Evolutionary conservation across 2,329 filamentous ascomycete genomes (phyloP).

Genomic region (Oidium heveae): DNA sequence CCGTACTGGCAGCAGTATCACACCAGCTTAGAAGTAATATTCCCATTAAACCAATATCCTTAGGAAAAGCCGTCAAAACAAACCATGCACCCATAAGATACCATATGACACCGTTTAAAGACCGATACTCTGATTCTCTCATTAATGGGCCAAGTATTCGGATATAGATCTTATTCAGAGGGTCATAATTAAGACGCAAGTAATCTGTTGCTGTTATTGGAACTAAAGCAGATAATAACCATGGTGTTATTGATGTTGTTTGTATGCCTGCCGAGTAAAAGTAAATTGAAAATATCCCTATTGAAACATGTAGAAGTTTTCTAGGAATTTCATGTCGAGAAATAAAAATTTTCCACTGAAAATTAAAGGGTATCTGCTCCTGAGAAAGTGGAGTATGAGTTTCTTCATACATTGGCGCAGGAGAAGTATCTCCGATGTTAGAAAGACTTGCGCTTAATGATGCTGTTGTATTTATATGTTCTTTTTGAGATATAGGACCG

Average conservation of each 20-base stretch:
- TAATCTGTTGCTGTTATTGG: constrained; percentile 67
- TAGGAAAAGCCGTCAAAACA: constrained; percentile 68
- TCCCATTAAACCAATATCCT: constrained; percentile 75
- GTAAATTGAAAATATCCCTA: constrained; percentile 77
- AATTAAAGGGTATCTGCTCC: constrained; percentile 83
- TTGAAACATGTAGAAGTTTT: constrained; percentile 82
- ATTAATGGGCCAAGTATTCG: constrained; percentile 67
- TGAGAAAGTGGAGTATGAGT: constrained; percentile 17
- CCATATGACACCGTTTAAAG: constrained; percentile 93
- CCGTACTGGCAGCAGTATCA: constrained; percentile 86
- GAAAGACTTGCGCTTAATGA: too few species aligned
- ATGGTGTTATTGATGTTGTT: constrained; percentile 54
- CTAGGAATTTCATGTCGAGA: constrained; percentile 94
- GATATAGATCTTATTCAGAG: constrained; percentile 74
- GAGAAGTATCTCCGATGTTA: too few species aligned
- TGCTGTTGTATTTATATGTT: too few species aligned
- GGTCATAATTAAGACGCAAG: constrained; percentile 55
- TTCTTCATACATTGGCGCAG: too few species aligned
- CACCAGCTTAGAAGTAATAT: constrained; percentile 90
- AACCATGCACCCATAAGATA: constrained; percentile 81
- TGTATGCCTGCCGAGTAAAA: constrained; percentile 64
- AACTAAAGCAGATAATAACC: constrained; percentile 54
- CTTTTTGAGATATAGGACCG: too few species aligned
- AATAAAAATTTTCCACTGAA: constrained; percentile 73
- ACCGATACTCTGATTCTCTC: constrained; percentile 83